Conservation (phyloP, 345 rosid genomes). For the Diplotaxis tenuifolia region DNA sequence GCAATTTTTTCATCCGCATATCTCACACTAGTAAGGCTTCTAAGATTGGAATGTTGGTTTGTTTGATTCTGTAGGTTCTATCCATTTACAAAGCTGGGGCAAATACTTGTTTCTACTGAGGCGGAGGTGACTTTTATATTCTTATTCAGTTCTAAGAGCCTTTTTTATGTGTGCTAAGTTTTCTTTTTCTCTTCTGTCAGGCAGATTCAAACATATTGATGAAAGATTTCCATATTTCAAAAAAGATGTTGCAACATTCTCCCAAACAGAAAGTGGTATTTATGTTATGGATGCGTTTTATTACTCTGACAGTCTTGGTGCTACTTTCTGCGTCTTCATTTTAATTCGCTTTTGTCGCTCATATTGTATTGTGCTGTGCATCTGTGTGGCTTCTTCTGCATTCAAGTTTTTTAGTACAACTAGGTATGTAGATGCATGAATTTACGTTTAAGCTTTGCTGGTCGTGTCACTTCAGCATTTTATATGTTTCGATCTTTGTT, state of each 20-base stretch:
- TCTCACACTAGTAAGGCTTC: background rate
- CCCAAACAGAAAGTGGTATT: constrained; percentile 51
- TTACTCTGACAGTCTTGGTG: constrained; percentile 11
- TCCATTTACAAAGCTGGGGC: constrained; percentile 67
- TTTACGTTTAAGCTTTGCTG: constrained; percentile 9
- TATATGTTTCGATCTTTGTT: background rate
- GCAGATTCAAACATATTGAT: constrained; percentile 55
- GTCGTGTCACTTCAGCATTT: constrained; percentile 8
- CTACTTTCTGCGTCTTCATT: background rate
- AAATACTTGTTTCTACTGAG: constrained; percentile 58
- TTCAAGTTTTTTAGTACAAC: background rate
- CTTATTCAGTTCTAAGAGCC: background rate
- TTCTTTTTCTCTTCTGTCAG: constrained; percentile 39
- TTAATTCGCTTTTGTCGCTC: background rate
- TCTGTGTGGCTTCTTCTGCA: constrained; percentile 4
- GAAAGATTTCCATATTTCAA: constrained; percentile 60
- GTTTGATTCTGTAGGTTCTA: constrained; percentile 53
- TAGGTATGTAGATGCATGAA: constrained; percentile 6
- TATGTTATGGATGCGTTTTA: background rate
- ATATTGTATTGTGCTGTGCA: background rate
- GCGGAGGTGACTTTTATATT: constrained; percentile 51
- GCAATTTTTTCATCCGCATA: background rate
- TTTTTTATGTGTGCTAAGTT: constrained; percentile 10
- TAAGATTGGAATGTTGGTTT: background rate
- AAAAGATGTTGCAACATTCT: constrained; percentile 36